Evolutionary conservation across 495 filamentous ascomycete species (phyloP).

Genomic region (Annulohypoxylon bovei): DNA sequence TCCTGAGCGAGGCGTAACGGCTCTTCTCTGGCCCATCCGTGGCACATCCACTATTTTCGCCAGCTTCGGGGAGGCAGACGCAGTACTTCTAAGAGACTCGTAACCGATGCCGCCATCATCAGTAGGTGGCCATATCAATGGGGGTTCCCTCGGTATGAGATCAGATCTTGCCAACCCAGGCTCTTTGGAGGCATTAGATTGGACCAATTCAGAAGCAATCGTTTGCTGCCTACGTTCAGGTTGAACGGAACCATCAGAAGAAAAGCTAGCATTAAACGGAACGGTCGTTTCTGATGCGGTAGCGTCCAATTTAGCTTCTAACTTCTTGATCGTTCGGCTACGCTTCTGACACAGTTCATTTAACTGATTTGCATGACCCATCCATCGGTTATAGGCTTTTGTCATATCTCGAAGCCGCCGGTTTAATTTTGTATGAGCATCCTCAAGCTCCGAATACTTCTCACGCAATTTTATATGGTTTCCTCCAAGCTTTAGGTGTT

Average conservation of each 20-base stretch:
- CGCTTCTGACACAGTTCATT: conserved; percentile 36
- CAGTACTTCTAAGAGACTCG: neutral
- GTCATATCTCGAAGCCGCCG: conserved; percentile 40
- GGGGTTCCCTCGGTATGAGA: neutral
- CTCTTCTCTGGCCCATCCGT: neutral
- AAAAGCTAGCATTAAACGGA: conserved; percentile 24
- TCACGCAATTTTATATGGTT: conserved; percentile 38
- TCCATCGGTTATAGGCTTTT: conserved; percentile 35
- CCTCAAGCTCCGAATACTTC: conserved; percentile 47
- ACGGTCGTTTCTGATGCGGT: conserved; percentile 9
- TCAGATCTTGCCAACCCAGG: neutral
- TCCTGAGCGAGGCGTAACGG: neutral
- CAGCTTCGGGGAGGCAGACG: neutral
- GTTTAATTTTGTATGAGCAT: conserved; percentile 47
- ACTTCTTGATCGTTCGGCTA: conserved; percentile 42
- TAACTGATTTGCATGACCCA: conserved; percentile 38
- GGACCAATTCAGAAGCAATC: neutral
- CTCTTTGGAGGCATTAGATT: neutral
- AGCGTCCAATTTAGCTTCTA: conserved; percentile 37
- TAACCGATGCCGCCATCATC: neutral
- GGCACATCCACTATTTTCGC: neutral
- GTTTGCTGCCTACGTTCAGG: conserved; percentile 3
- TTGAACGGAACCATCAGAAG: conserved; percentile 15
- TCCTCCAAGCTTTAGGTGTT: conserved; percentile 44
- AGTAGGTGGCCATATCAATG: conserved; percentile 2